Conservation (phyloP, 495 filamentous ascomycete species). For the Recurvomyces mirabilis region DNA sequence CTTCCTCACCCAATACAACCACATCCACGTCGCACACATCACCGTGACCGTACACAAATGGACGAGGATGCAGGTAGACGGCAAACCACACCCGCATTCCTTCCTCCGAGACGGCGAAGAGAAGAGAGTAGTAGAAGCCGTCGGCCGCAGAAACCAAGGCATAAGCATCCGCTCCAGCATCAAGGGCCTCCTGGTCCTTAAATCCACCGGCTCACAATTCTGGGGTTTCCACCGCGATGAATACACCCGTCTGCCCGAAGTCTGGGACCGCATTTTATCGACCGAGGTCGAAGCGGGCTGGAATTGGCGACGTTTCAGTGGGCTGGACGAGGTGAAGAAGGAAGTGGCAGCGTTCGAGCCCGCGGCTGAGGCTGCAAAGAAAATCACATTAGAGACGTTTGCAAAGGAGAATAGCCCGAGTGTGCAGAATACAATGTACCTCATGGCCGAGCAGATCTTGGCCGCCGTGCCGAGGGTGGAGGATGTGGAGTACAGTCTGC, state of each 20-base stretch:
- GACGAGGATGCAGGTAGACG: slow-evolving; percentile 80
- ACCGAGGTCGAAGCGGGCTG: slow-evolving; percentile 81
- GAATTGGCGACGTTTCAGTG: slow-evolving; percentile 65
- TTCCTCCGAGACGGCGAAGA: slow-evolving; percentile 86
- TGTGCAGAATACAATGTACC: slow-evolving; percentile 97
- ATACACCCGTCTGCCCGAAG: slow-evolving; percentile 81
- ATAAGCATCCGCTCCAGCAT: slow-evolving; percentile 46
- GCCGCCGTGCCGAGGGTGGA: slow-evolving; percentile 59
- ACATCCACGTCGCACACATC: slow-evolving; percentile 75
- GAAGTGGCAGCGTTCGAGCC: slow-evolving; percentile 58
- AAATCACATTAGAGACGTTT: slow-evolving; percentile 82
- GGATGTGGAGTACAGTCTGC: slow-evolving; percentile 68
- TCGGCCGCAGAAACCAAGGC: slow-evolving; percentile 33
- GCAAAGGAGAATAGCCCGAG: slow-evolving; percentile 84
- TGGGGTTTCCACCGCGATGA: slow-evolving; percentile 87
- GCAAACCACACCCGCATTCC: slow-evolving; percentile 88
- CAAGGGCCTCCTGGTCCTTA: slow-evolving; percentile 74
- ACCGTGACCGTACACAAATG: slow-evolving; percentile 77
- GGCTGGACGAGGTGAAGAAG: slow-evolving; percentile 55
- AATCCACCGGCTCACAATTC: slow-evolving; percentile 95
- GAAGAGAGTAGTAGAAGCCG: slow-evolving; percentile 62
- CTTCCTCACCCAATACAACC: slow-evolving; percentile 76
- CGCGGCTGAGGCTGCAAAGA: slow-evolving; percentile 62
- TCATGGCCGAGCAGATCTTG: slow-evolving; percentile 87
- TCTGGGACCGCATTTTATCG: slow-evolving; percentile 86